Percentiles rank a stretch among this genome's conserved stretches.
Conservation (phyloP, 768 basidiomycete genomes). For the Trametes punicea region DNA sequence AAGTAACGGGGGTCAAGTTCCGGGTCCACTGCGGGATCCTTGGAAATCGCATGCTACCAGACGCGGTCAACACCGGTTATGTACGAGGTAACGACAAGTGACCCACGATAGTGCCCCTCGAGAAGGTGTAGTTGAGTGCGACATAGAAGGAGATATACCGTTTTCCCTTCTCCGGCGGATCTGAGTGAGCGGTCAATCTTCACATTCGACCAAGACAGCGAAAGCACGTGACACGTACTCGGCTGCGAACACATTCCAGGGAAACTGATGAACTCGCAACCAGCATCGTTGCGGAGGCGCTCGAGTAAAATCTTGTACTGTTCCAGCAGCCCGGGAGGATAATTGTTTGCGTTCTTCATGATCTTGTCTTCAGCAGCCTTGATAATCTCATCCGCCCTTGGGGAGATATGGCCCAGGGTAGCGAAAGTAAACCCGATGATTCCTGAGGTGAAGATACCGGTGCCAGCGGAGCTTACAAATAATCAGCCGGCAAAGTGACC, state of each 20-base stretch:
- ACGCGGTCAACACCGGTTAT: neutral
- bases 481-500: neutral
- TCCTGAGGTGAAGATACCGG: conserved; percentile 29
- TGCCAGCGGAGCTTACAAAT: conserved; percentile 18
- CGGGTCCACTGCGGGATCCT: conserved; percentile 28
- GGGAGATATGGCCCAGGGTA: conserved; percentile 22
- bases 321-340: conserved; percentile 34
- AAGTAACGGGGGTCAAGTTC: conserved; percentile 34
- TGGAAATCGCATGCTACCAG: conserved; percentile 32
- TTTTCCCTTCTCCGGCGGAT: conserved; percentile 37
- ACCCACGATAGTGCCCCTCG: conserved; percentile 47
- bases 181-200: conserved; percentile 17
- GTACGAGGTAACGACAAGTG: neutral
- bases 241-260: conserved; percentile 26
- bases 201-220: neutral
- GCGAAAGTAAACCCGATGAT: conserved; percentile 27
- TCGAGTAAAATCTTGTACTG: conserved; percentile 40
- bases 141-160: conserved; percentile 39
- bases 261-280: conserved; percentile 33
- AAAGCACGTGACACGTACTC: conserved; percentile 21
- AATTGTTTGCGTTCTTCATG: conserved; percentile 21
- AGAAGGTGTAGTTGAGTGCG: conserved; percentile 42
- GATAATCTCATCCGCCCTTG: conserved; percentile 23
- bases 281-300: conserved; percentile 27
- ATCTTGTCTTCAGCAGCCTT: conserved; percentile 26